Conservation (phyloP, 2,329 filamentous ascomycete genomes). For the Myriosclerotinia scirpicola region DNA sequence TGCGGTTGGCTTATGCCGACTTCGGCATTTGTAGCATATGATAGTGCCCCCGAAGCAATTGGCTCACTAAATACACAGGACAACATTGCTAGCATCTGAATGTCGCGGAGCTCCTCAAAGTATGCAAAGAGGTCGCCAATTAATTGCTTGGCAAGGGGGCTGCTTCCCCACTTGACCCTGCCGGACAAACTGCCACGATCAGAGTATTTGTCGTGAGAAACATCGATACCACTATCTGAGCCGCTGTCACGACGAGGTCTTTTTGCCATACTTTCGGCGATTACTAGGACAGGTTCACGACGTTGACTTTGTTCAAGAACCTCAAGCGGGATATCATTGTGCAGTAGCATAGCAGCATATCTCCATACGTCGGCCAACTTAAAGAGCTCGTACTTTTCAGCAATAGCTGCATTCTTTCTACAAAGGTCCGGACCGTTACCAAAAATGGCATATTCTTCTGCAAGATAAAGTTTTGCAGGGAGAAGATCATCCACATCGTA, state of each 20-base stretch:
- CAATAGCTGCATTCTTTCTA: constrained; percentile 77
- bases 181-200: constrained; percentile 48
- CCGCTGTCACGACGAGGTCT: constrained; percentile 42
- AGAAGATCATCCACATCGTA: constrained; percentile 68
- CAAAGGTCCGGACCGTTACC: constrained; percentile 81
- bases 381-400: constrained; percentile 65
- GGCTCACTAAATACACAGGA: constrained; percentile 68
- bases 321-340: constrained; percentile 71
- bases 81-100: constrained; percentile 72
- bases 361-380: constrained; percentile 84
- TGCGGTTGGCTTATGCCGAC: constrained; percentile 57
- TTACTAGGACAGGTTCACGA: constrained; percentile 58
- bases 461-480: constrained; percentile 77
- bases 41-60: constrained; percentile 53
- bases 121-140: constrained; percentile 63
- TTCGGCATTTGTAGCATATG: constrained; percentile 50
- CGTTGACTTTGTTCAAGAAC: constrained; percentile 56
- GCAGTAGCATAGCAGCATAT: constrained; percentile 74
- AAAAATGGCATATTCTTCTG: constrained; percentile 78
- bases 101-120: constrained; percentile 61
- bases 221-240: constrained; percentile 50
- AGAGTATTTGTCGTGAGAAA: constrained; percentile 44
- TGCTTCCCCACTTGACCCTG: constrained; percentile 66
- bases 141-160: constrained; percentile 62
- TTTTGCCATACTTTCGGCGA: constrained; percentile 62